Base-by-base conservation (phyloP, 2,329 filamentous ascomycete species). In the Didymella pomorum region DNA sequence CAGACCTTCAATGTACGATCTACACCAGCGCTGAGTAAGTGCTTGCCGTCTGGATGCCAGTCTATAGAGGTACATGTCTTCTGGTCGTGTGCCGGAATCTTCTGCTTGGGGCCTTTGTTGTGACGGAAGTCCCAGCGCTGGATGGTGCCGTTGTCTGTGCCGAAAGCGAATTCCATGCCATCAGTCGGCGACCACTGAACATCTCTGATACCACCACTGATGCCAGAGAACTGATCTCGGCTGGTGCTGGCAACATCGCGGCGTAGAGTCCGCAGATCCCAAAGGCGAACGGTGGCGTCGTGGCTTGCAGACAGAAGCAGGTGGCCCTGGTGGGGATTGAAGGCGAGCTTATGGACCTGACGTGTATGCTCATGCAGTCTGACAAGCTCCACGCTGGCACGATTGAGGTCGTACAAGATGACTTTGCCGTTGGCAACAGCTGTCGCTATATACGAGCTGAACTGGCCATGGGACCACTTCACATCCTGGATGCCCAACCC, bases 21-120 rank as follows among this genome's bases (percentile, higher is more conserved):
- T 21, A 83, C 80, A 51, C 87, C 82, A n/a, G 84, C 86, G 64
- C 85, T 88, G 52, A 86, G 81, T 10, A 89, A 77, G 70, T 89
- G 85, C 67, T 84, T 87, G 7, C 87, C 87, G 65, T 89, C 86
- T 1, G 87, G 87, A 68, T 89, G 87, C 86, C 86, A 89, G 70
- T 89, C 87, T 33, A 89, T 82, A 6, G 85, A 81, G 60, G 83
- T 86, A 75, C 86, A 89, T 4, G 80, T 80, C 61, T 81, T 82
- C 61, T 74, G 70, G 63, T 86, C 82, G 69, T 89, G 87, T 42
- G 86, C 87, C 31, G 84, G 83, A 55, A 89, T 85, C 63, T 84
- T 84, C 65, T 88, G 76, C 67, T 86, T 80, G 8, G 87, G 82
- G 25, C 81, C 80, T 64, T 81, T 84, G 51, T 81, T 77, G 62